Base-by-base conservation (phyloP, 371 early-diverging fungal species). In the Rhizopus stolonifer region DNA sequence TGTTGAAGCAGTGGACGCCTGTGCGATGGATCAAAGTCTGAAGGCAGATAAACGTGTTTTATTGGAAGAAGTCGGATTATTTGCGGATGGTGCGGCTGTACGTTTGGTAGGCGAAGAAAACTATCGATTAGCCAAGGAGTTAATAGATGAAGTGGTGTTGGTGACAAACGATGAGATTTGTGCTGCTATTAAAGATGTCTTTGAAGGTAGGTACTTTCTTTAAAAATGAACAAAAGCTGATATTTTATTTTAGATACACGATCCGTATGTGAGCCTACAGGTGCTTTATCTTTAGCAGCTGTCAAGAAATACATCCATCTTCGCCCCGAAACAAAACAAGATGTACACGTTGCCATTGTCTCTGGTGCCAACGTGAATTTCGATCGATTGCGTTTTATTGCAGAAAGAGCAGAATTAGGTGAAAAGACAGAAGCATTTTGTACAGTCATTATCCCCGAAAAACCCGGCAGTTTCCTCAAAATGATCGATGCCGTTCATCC, bases 281-380 rank as follows among this genome's bases (percentile, higher is more conserved):
- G 97, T 38, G 98, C 94, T 11, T 67, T 96, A 18, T 80, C 87
- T 0, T 68, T 91, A 0, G 98, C 98, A 0, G 98, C 95, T 3
- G 72, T 81, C 49, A 96, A 96, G 61, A 89, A 90, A 52, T 96
- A 89, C 58, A 56, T 87, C 46, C 43, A 57, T 14, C n/a, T 53
- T 0, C 56, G 74, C 21, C 79, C 79, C 1, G 68, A 71, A 39
- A 52, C 65, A 9, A 64, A 70, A 44, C 67, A 70, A 9, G 67
- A 80, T 4, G 74, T 82, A 6, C 87, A 89, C 50, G 81, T 95
- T 3, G 87, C 91, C 9, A 82, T 95, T 51, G 75, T 89, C 33
- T 87, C 88, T 10, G 98, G 98, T 14, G 98, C 98, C 46, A 98
- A 98, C 74, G 96, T 96, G 87, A 94, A 96, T 75, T 98, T 96